Percentiles rank a stretch among this genome's conserved stretches.
phyloP scores from a whole-genome alignment of 768 basidiomycete genomes.

The Leccinellum luteum region DNA sequence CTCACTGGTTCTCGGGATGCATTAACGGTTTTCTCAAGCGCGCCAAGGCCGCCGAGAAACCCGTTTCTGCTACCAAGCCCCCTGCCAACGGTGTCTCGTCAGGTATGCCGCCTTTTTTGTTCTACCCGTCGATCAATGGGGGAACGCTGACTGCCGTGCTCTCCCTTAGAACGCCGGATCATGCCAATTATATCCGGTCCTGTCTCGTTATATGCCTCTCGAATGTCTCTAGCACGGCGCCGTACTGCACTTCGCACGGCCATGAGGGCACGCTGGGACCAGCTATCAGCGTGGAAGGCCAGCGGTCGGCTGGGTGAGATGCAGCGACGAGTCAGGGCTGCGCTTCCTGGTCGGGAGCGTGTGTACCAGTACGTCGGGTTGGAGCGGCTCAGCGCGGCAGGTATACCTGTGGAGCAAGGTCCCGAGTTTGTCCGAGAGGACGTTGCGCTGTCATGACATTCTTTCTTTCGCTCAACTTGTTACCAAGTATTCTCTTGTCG shows the following conservation, averaged over 20 bases:
- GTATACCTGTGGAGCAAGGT: not conserved
- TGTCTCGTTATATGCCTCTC: constrained; percentile 9
- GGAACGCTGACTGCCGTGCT: not conserved
- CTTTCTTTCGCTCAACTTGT: not conserved
- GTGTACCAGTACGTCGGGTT: constrained; percentile 33
- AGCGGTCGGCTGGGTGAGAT: constrained; percentile 26
- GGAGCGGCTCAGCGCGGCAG: constrained; percentile 1
- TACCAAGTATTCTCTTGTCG: not conserved
- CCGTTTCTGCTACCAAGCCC: constrained; percentile 1
- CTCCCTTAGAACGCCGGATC: constrained; percentile 16
- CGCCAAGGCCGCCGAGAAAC: constrained; percentile 6
- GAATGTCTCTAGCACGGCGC: constrained; percentile 26
- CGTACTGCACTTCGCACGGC: constrained; percentile 28
- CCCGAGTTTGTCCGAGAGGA: not conserved
- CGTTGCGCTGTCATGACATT: constrained; percentile 10
- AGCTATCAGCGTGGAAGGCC: constrained; percentile 25
- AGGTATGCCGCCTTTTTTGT: constrained; percentile 10
- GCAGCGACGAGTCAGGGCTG: constrained; percentile 29
- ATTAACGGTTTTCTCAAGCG: constrained; percentile 45
- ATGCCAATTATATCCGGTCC: constrained; percentile 6
- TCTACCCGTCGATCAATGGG: not conserved
- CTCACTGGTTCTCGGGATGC: constrained; percentile 52
- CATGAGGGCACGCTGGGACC: constrained; percentile 29
- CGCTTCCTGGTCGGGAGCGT: constrained; percentile 25
- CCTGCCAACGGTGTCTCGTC: not conserved